Conservation (phyloP, 2,329 filamentous ascomycete species). For the Pyrenochaeta sp. region DNA sequence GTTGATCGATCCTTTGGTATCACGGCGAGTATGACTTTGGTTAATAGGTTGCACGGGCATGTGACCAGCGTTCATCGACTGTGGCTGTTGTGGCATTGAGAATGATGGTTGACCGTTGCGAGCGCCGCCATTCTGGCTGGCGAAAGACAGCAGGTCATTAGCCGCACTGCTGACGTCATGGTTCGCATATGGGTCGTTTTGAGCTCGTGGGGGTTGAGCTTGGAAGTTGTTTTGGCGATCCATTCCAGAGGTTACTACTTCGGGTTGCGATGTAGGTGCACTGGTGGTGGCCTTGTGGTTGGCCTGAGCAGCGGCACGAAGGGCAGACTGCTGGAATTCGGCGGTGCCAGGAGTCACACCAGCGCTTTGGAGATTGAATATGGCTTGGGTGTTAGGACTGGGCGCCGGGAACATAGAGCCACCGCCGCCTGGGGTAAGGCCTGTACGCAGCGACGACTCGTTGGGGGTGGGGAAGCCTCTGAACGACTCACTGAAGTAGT, state of each 20-base stretch:
- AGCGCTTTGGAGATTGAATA: slow-evolving; percentile 81
- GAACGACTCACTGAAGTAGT: slow-evolving; percentile 89
- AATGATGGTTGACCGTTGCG: slow-evolving; percentile 62
- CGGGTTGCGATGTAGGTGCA: slow-evolving; percentile 54
- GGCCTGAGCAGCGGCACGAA: slow-evolving; percentile 72
- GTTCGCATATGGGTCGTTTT: slow-evolving; percentile 75
- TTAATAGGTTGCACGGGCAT: slow-evolving; percentile 57
- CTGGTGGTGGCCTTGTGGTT: slow-evolving; percentile 51
- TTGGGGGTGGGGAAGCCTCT: slow-evolving; percentile 92
- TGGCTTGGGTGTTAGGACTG: slow-evolving; percentile 83
- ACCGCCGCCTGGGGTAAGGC: slow-evolving; percentile 90
- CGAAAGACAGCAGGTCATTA: slow-evolving; percentile 91
- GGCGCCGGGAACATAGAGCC: slow-evolving; percentile 97
- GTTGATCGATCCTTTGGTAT: slow-evolving; percentile 58
- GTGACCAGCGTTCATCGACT: slow-evolving; percentile 51
- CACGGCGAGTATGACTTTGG: slow-evolving; percentile 60
- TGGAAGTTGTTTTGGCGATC: slow-evolving; percentile 65
- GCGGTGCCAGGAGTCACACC: slow-evolving; percentile 88
- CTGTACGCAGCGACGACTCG: slow-evolving; percentile 91
- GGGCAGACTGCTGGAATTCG: slow-evolving; percentile 92
- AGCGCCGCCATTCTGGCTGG: slow-evolving; percentile 67
- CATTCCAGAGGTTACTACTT: slow-evolving; percentile 50
- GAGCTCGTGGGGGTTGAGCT: slow-evolving; percentile 46
- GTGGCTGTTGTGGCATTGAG: slow-evolving; percentile 52
- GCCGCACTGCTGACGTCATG: slow-evolving; percentile 93